phyloP scores from a whole-genome alignment of 108 stramenopile genomes.

The Nannochloropsis oceanica region DNA sequence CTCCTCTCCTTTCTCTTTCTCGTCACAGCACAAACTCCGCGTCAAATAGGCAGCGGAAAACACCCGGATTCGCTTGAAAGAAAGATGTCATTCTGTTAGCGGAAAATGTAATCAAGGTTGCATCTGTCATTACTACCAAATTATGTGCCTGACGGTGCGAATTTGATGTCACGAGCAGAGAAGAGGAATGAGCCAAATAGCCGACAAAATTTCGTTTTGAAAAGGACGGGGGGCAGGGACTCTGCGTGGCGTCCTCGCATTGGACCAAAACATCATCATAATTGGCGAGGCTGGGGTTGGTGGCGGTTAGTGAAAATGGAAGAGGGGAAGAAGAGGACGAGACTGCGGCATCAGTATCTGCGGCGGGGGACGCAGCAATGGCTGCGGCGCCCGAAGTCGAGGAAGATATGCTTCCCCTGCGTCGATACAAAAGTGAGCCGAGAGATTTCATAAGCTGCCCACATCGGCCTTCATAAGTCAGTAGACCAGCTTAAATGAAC shows the following conservation, averaged over 20 bases:
- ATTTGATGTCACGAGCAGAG: not conserved
- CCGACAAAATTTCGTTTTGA: not conserved
- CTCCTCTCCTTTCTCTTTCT: not conserved
- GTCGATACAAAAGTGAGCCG: not conserved
- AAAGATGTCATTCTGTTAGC: not conserved
- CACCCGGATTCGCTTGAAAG: not conserved
- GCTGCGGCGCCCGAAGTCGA: not conserved
- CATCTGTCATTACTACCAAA: not conserved
- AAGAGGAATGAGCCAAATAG: not conserved
- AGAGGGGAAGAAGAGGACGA: not conserved
- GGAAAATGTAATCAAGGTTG: not conserved
- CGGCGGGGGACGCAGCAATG: not conserved
- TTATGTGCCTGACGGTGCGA: not conserved
- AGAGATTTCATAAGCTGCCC: not conserved
- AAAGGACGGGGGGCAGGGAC: not conserved
- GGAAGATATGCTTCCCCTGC: not conserved
- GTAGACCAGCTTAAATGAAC: not conserved
- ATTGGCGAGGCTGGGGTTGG: not conserved
- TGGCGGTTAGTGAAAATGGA: not conserved
- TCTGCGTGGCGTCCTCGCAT: not conserved
- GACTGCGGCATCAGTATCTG: not conserved
- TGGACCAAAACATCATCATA: not conserved
- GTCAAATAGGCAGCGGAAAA: not conserved
- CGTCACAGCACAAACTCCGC: not conserved
- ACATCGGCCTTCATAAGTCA: not conserved